Percentiles rank a stretch among this genome's conserved stretches.
These are phyloP conservation scores for Colletotrichum phormii DNA, from an alignment of 2,329 filamentous ascomycete genomes.

Conservation along the genomic window DNA sequence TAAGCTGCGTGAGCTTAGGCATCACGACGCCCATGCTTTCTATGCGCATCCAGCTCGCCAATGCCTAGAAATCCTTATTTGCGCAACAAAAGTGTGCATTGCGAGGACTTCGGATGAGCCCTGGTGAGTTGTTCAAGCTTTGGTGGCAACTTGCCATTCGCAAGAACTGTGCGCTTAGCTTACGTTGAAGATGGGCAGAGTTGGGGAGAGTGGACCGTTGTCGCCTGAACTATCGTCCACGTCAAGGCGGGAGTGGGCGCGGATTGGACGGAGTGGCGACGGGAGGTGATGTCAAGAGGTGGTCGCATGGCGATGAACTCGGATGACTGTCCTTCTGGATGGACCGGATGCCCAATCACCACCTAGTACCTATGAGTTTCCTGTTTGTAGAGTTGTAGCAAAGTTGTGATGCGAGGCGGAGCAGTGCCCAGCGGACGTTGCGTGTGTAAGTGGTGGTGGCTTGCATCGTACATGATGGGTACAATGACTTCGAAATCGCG, in stretches of 20 bases:
- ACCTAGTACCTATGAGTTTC: not conserved
- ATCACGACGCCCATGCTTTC: not conserved
- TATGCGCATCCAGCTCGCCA: not conserved
- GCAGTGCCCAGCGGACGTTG: not conserved
- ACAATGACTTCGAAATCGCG: conserved; percentile 1
- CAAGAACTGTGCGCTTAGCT: not conserved
- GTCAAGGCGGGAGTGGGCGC: conserved; percentile 1
- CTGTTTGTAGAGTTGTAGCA: not conserved
- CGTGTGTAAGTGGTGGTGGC: not conserved
- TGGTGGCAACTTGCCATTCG: not conserved
- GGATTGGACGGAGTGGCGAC: conserved; percentile 12
- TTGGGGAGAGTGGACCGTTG: conserved; percentile 3
- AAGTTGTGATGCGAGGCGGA: conserved; percentile 5
- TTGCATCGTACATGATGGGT: not conserved
- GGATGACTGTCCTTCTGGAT: not conserved
- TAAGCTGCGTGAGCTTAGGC: not conserved
- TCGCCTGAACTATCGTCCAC: conserved; percentile 16
- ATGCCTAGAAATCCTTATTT: not conserved
- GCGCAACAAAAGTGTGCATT: not conserved
- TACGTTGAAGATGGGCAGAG: conserved; percentile 12
- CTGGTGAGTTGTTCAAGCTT: conserved; percentile 16
- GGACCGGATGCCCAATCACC: not conserved
- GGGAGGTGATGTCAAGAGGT: not conserved
- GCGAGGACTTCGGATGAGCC: conserved; percentile 5
- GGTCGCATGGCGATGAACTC: not conserved